Evolutionary conservation across 2,329 filamentous ascomycete genomes (phyloP).

Genomic region (Orbilia ellipsospora): DNA sequence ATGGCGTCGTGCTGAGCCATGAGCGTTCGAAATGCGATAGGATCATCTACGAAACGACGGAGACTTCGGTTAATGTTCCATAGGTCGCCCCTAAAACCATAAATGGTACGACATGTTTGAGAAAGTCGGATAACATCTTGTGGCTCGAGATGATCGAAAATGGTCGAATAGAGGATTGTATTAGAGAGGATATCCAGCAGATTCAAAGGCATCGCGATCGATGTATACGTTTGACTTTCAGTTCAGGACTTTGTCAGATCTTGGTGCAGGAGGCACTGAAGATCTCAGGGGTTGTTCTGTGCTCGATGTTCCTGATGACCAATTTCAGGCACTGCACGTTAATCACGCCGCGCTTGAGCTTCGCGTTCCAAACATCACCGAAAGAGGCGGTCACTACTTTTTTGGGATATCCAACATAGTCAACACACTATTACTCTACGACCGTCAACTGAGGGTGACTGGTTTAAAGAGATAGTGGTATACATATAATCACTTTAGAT

Average conservation of each 20-base stretch:
- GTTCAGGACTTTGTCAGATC: no score
- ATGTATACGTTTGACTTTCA: no score
- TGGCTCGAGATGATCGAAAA: slow-evolving; percentile 36
- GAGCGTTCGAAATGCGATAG: slow-evolving; percentile 38
- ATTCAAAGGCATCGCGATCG: slow-evolving; percentile 18
- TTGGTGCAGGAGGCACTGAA: no score
- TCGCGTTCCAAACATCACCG: not conserved
- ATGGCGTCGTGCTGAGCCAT: slow-evolving; percentile 51
- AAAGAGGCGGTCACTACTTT: not conserved
- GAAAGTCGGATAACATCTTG: slow-evolving; percentile 30
- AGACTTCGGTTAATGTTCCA: slow-evolving; percentile 52
- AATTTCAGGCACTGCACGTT: no score
- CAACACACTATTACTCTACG: not conserved
- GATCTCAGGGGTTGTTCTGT: no score
- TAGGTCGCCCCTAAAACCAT: slow-evolving; percentile 19
- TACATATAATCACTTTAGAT: no score
- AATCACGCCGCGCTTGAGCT: not conserved
- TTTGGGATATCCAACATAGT: no score
- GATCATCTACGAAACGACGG: slow-evolving; percentile 45
- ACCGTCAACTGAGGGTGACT: no score
- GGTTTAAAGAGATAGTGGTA: no score
- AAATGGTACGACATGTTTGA: slow-evolving; percentile 33
- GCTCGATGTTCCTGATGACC: no score
- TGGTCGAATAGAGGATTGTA: slow-evolving; percentile 34
- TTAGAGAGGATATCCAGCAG: slow-evolving; percentile 34